Evolutionary conservation across 1,139 yeast genomes (phyloP).

Genomic region (Casaregolazyma lundiana): DNA sequence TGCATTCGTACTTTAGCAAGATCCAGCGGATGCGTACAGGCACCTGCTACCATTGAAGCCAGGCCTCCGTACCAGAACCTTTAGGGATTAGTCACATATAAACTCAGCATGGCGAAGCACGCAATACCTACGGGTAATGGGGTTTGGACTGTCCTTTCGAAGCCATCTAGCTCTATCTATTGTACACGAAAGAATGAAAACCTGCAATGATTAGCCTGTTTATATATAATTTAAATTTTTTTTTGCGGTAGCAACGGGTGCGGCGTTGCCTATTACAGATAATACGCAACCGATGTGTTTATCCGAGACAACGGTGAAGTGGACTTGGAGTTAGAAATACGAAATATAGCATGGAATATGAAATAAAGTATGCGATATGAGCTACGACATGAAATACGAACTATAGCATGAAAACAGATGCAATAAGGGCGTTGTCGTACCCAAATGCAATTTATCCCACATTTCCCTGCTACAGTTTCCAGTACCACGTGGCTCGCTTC

Average conservation of each 20-base stretch:
- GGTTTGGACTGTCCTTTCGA: neutral
- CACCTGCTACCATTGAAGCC: conserved; percentile 40
- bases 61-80: conserved; percentile 57
- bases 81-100: neutral
- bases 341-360: too few species aligned
- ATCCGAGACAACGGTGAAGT: neutral
- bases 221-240: neutral
- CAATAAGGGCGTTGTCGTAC: too few species aligned
- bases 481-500: too few species aligned
- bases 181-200: too few species aligned
- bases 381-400: too few species aligned
- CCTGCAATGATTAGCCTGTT: too few species aligned
- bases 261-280: neutral
- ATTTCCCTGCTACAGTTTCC: too few species aligned
- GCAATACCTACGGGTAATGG: neutral
- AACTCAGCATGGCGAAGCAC: neutral
- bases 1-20: conserved; percentile 82
- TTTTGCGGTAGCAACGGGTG: conserved; percentile 1
- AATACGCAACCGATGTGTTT: neutral
- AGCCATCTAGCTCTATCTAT: neutral
- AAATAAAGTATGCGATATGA: too few species aligned
- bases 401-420: too few species aligned
- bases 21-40: conserved; percentile 62
- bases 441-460: too few species aligned
- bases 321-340: too few species aligned